phyloP scores from a whole-genome alignment of 2,329 filamentous ascomycete genomes.

The Blastomyces parvus region DNA sequence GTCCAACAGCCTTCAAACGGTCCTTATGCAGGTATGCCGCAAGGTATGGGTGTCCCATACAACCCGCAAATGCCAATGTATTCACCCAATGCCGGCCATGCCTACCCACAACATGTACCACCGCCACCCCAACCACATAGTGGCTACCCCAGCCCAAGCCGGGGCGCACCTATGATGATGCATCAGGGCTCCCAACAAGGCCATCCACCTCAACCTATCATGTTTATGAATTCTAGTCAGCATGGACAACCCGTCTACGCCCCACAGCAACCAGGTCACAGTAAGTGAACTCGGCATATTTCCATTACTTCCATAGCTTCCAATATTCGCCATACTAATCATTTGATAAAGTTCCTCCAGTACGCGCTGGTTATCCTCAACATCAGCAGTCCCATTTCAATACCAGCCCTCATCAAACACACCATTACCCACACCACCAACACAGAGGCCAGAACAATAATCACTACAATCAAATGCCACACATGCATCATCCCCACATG shows the following conservation, averaged over 20 bases:
- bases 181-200: constrained; percentile 91
- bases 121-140: constrained; percentile 49
- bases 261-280: constrained; percentile 61
- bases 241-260: constrained; percentile 66
- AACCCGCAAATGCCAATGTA: constrained; percentile 75
- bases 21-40: constrained; percentile 62
- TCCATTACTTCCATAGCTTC: constrained; percentile 21
- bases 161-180: constrained; percentile 84
- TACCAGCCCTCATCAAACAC: constrained; percentile 54
- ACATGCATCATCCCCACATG: constrained; percentile 35
- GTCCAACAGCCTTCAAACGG: constrained; percentile 61
- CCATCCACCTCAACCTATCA: constrained; percentile 57
- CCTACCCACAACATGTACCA: constrained; percentile 47
- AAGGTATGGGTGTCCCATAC: constrained; percentile 56
- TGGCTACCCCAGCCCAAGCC: constrained; percentile 80
- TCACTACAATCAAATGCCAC: constrained; percentile 44
- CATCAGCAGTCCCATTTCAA: constrained; percentile 54
- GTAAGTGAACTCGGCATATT: constrained; percentile 46
- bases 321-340: constrained; percentile 14
- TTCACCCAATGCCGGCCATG: constrained; percentile 62
- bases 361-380: constrained; percentile 50
- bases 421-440: constrained; percentile 52
- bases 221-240: constrained; percentile 65
- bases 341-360: constrained; percentile 46
- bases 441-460: constrained; percentile 50